Base-by-base conservation (phyloP, 1,284 basidiomycete genomes). In the Cystobasidium pallidum region DNA sequence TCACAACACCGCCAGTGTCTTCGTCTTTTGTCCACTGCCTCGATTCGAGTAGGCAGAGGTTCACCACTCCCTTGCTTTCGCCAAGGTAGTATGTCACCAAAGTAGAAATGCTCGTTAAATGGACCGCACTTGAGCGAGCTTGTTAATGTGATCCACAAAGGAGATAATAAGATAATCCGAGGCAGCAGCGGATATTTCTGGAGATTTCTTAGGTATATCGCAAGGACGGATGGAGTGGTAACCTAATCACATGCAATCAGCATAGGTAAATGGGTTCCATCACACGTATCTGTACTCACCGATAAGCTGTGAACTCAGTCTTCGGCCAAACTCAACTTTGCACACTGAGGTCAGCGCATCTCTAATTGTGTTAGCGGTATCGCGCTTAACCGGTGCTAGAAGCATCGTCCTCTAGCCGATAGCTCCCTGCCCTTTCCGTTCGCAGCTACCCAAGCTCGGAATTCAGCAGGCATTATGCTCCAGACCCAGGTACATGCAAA, bases 51-150 rank as follows among this genome's bases (percentile, higher is more conserved):
- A 24, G 76, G 74, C 15, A 77, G 26, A 3, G 34, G 63, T 36
- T 74, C 62, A 0, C 66, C 66, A 0, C n/a, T 73, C 17, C 58
- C 73, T 36, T 0, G 3, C 3, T 62, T 64, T 28, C 75, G 75
- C 49, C 78, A 79, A 11, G 58, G 26, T 30, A 78, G 39, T 15
- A 73, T 47, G 2, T 43, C 26, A 0, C 94, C 94, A 30, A 98
- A 86, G 36, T 89, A 89, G 54, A 98, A 85, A 78, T 96, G 94
- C 78, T 95, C 92, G 76, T 90, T 87, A 82, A 95, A 95, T 0
- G 92, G 89, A 0, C 93, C 93, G 15, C 82, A 81, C 79, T 96
- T 95, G n/a, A n/a, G n/a, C n/a, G 77, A 95, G 89, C 76, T 88
- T 82, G 76, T 86, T 87, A 74, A 95, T 88, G 70, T 93, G 89